Evolutionary conservation across 1,139 yeast genomes (phyloP).

Genomic region (Pneumocystis sp.): DNA sequence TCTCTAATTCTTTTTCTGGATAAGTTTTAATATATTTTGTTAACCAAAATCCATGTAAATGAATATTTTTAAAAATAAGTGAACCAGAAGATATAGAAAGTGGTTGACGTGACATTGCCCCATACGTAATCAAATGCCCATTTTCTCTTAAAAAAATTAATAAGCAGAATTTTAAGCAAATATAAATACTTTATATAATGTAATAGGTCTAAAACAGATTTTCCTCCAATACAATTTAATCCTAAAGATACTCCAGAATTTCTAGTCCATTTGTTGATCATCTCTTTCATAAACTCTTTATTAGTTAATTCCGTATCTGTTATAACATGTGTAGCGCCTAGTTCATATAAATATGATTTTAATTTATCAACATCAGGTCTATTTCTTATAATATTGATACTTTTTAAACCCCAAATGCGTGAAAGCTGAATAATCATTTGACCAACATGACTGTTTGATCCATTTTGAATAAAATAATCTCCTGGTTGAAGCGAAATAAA

Average conservation of each 20-base stretch:
- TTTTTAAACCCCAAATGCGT: constrained; percentile 58
- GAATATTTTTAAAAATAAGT: constrained; percentile 76
- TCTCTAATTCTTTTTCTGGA: constrained; percentile 44
- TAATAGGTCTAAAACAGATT: constrained; percentile 64
- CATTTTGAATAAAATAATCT: constrained; percentile 94
- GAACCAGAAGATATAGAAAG: constrained; percentile 75
- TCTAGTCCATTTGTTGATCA: constrained; percentile 30
- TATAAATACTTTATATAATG: constrained; percentile 44
- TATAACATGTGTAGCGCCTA: constrained; percentile 81
- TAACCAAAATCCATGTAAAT: constrained; percentile 87
- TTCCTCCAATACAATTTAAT: constrained; percentile 86
- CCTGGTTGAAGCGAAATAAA: constrained; percentile 48
- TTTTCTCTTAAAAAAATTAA: not conserved
- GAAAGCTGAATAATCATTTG: constrained; percentile 84
- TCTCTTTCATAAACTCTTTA: constrained; percentile 49
- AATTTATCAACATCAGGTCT: constrained; percentile 59
- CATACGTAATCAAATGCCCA: constrained; percentile 71
- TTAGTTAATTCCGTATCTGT: constrained; percentile 73
- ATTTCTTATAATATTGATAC: constrained; percentile 77
- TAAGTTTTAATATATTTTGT: constrained; percentile 58
- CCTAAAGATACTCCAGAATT: constrained; percentile 48
- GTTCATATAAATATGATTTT: constrained; percentile 37
- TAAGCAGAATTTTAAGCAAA: not conserved
- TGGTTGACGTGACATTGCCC: constrained; percentile 96
- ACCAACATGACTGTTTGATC: constrained; percentile 95